A percentile compares a stretch with the other conserved stretches of the same genome.
Conservation (phyloP, 805 yeast species). For the Kodamaea neixiangensis region DNA sequence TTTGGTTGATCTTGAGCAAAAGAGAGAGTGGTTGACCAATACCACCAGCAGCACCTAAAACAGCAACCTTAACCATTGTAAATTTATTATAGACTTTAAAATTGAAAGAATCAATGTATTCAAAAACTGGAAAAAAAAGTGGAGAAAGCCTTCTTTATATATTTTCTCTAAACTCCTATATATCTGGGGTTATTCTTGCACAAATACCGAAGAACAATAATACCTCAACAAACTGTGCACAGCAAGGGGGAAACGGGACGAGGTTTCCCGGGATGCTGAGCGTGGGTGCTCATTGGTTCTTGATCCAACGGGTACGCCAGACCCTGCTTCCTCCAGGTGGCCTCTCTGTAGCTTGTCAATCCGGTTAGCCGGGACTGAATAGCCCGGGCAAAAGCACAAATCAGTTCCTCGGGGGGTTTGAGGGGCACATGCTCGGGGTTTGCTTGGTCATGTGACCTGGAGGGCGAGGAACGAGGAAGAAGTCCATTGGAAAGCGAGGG, state of each 20-base stretch:
- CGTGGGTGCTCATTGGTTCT: neutral
- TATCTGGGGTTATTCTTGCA: constrained; percentile 9
- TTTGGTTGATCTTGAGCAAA: constrained; percentile 68
- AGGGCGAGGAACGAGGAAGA: too few relatives aligned
- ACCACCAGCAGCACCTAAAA: constrained; percentile 92
- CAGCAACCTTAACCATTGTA: constrained; percentile 68
- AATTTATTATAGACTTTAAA: neutral
- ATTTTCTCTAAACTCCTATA: constrained; percentile 7
- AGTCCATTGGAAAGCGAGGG: too few relatives aligned
- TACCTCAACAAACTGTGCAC: neutral
- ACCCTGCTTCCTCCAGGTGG: neutral
- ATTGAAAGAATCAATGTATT: constrained; percentile 1
- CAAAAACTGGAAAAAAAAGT: constrained; percentile 3
- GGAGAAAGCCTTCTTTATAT: constrained; percentile 9
- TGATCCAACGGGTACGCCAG: neutral
- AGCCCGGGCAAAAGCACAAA: neutral
- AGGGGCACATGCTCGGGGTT: constrained; percentile 1
- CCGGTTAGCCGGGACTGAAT: neutral
- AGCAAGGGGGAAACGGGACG: neutral
- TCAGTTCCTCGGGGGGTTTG: constrained; percentile 3
- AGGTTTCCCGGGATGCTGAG: neutral
- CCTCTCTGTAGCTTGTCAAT: neutral
- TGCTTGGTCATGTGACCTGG: neutral
- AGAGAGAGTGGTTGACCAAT: constrained; percentile 92
- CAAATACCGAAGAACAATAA: constrained; percentile 7